A percentile compares a stretch with the other conserved stretches of the same genome.
These are phyloP conservation scores for Reticulascus tulasneorum DNA, from an alignment of 2,329 filamentous ascomycete genomes.

Conservation along the genomic window DNA sequence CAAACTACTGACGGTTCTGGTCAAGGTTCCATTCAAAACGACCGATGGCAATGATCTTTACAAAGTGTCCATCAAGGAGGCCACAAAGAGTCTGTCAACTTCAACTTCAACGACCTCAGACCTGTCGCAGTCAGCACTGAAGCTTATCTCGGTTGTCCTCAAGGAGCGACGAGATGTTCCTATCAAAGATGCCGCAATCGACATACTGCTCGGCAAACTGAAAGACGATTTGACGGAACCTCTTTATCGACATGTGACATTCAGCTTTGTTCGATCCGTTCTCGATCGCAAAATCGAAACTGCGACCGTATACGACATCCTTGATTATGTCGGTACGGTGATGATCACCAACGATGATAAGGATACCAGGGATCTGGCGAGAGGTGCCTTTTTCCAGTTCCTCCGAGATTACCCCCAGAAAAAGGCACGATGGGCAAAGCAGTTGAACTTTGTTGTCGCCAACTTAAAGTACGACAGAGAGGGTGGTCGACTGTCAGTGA, in stretches of 20 bases:
- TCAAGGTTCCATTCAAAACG: slow-evolving; percentile 75
- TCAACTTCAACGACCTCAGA: slow-evolving; percentile 78
- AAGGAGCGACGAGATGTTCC: slow-evolving; percentile 73
- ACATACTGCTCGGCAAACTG: slow-evolving; percentile 75
- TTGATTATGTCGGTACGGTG: slow-evolving; percentile 83
- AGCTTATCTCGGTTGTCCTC: slow-evolving; percentile 80
- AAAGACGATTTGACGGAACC: slow-evolving; percentile 90
- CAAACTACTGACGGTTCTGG: slow-evolving; percentile 77
- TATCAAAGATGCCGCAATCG: slow-evolving; percentile 77
- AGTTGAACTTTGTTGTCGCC: slow-evolving; percentile 81
- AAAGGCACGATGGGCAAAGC: slow-evolving; percentile 82
- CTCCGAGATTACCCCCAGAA: slow-evolving; percentile 91
- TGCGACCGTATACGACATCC: slow-evolving; percentile 81
- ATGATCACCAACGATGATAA: slow-evolving; percentile 97
- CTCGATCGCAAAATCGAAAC: slow-evolving; percentile 83
- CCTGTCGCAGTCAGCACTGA: slow-evolving; percentile 80
- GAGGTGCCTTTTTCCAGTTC: slow-evolving; percentile 91
- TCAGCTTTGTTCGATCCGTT: slow-evolving; percentile 87
- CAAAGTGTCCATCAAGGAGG: slow-evolving; percentile 80
- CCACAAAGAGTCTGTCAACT: slow-evolving; percentile 73
- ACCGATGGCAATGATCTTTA: slow-evolving; percentile 61
- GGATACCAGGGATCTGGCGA: slow-evolving; percentile 79
- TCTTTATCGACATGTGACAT: slow-evolving; percentile 85
- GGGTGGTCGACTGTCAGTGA: slow-evolving; percentile 84
- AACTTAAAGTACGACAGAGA: slow-evolving; percentile 89